Percentiles rank a stretch among this genome's conserved stretches.
phyloP scores from a whole-genome alignment of 202 grass and related monocot species.

The Digitaria exilis region DNA sequence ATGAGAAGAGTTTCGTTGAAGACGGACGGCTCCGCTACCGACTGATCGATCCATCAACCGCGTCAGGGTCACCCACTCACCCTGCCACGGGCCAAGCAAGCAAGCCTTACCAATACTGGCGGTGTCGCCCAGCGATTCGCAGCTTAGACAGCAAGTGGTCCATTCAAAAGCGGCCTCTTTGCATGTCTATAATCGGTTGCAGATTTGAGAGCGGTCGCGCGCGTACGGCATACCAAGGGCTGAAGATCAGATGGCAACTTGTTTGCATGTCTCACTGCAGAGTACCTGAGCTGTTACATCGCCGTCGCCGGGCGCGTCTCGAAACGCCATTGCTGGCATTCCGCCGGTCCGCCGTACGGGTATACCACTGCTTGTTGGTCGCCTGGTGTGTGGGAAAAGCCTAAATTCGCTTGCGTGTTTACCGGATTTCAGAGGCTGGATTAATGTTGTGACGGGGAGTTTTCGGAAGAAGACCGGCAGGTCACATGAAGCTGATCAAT shows the following conservation, averaged over 20 bases:
- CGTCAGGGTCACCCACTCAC: neutral
- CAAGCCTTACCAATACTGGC: neutral
- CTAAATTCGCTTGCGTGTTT: too few species aligned
- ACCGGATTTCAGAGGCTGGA: too few species aligned
- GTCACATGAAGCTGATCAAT: too few species aligned
- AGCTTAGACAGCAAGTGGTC: neutral
- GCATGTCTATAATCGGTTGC: neutral
- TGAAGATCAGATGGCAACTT: neutral
- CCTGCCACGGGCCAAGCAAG: neutral
- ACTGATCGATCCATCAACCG: neutral
- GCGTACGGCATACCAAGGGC: too few species aligned
- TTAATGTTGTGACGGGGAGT: too few species aligned
- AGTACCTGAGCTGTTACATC: neutral
- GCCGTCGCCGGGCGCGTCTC: conserved; percentile 4
- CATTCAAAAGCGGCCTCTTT: neutral
- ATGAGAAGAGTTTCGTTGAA: neutral
- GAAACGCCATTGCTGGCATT: conserved; percentile 19
- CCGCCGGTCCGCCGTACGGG: neutral
- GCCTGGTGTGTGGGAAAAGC: too few species aligned
- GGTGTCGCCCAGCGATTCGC: conserved; percentile 16
- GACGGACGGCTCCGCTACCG: neutral
- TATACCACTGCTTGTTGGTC: neutral
- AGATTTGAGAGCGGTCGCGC: neutral
- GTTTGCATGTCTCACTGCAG: neutral
- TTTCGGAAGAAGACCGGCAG: too few species aligned